phyloP scores from a whole-genome alignment of 305 asterid species.

The Lippia alba region DNA sequence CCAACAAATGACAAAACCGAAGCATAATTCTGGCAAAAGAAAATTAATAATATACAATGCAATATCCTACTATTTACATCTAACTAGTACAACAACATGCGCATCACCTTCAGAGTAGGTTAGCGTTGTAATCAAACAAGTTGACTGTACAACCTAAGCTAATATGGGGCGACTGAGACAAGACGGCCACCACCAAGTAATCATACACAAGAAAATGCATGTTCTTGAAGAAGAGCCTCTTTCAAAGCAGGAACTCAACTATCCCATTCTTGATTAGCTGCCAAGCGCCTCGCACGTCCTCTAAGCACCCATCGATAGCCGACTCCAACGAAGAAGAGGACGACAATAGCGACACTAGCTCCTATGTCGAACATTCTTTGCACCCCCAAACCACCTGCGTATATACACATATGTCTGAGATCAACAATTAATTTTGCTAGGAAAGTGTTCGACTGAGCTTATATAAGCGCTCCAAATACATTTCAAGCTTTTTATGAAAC shows the following conservation, averaged over 20 bases:
- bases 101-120: too few relatives aligned
- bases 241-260: neutral
- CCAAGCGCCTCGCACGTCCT: slow-evolving; percentile 47
- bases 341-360: slow-evolving; percentile 42
- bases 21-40: too few relatives aligned
- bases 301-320: slow-evolving; percentile 48
- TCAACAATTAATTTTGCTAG: too few relatives aligned
- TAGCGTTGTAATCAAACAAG: too few relatives aligned
- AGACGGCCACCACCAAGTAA: neutral
- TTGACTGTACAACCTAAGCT: neutral
- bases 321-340: slow-evolving; percentile 40
- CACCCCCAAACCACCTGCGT: slow-evolving; percentile 61
- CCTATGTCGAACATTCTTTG: slow-evolving; percentile 53
- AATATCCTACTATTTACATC: too few relatives aligned
- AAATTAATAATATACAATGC: too few relatives aligned
- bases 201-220: neutral
- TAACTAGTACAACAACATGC: too few relatives aligned
- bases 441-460: too few relatives aligned
- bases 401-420: neutral
- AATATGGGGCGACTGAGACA: neutral
- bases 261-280: slow-evolving; percentile 30
- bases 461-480: too few relatives aligned
- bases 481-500: too few relatives aligned
- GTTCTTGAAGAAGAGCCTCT: neutral
- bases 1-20: too few relatives aligned